Conservation (phyloP, 495 filamentous ascomycete species). For the Aspergillus cavernicola region DNA sequence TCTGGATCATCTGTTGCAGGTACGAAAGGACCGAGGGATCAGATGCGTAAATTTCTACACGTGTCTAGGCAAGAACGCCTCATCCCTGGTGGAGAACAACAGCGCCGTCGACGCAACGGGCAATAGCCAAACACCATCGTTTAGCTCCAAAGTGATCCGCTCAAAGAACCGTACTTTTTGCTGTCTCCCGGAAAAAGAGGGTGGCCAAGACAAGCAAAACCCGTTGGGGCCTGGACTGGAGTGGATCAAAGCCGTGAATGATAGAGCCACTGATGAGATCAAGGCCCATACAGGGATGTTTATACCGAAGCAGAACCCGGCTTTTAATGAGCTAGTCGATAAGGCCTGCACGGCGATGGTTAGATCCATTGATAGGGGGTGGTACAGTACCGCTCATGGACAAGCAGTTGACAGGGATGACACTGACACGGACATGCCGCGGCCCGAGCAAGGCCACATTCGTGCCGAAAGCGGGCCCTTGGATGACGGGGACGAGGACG, state of each 20-base stretch:
- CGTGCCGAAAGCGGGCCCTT: conserved; percentile 26
- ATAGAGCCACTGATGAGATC: conserved; percentile 72
- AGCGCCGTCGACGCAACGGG: conserved; percentile 12
- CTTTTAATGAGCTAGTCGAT: conserved; percentile 63
- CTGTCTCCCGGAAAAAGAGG: conserved; percentile 60
- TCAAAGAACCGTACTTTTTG: conserved; percentile 75
- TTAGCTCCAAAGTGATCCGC: conserved; percentile 40
- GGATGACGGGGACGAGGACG: conserved; percentile 41
- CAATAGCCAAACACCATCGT: conserved; percentile 18
- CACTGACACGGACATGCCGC: conserved; percentile 12
- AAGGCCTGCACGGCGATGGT: conserved; percentile 60
- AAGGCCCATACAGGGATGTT: conserved; percentile 90
- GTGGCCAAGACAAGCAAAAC: conserved; percentile 24
- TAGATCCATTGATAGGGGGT: conserved; percentile 43
- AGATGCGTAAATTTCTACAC: conserved; percentile 83
- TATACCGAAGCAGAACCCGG: conserved; percentile 71
- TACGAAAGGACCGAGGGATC: conserved; percentile 53
- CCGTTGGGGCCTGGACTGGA: conserved; percentile 31
- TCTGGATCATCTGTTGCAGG: conserved; percentile 49
- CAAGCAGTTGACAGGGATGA: conserved; percentile 15
- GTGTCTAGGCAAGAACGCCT: conserved; percentile 63
- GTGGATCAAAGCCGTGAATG: conserved; percentile 71
- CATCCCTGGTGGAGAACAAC: conserved; percentile 32
- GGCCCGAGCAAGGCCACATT: conserved; percentile 11
- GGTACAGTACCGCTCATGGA: conserved; percentile 33